Base-by-base conservation (phyloP, 2,329 filamentous ascomycete genomes). In the Sporothrix luriei region DNA sequence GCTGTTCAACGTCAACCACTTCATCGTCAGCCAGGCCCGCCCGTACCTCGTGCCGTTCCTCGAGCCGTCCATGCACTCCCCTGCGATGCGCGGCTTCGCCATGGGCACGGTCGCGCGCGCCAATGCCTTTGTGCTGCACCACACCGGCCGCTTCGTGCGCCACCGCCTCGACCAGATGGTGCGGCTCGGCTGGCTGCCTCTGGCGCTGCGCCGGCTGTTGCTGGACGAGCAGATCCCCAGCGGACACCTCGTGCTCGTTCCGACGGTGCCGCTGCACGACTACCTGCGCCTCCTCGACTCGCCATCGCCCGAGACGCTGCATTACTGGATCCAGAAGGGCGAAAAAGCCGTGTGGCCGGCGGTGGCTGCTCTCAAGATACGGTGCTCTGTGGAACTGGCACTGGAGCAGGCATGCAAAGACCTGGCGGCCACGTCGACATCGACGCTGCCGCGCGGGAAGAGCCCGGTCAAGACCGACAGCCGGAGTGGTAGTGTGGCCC, bases 1-100 rank as follows among this genome's bases (percentile, higher is more conserved):
- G 79, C 86, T 94, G 13, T 95, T 95, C 84, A 96, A 96, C 77
- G 92, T 96, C 68, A 96, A 97, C 77, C 94, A 97, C 81, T 97
- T 96, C 80, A 93, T 98, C 73, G 89, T 98, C 74, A 95, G 91
- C 73, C 94, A 97, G 81, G 93, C 94, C 0, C 86, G 94, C 3
- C 94, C 94, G 0, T 97, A 97, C 78, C 84, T 97, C 19, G 90
- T 94, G 38, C 94, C 94, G 0, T 95, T 97, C 75, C 83, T 96
- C 5, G 88, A 90, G 72, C 91, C 90, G 59, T 91, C 94, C 74
- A 88, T 94, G 81, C 91, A 94, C 78, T 90, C 91, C 0, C 90
- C 92, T 0, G 87, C 87, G 74, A 85, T 84, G 77, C 85, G 59
- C 40, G 73, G 72, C n/a, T 33, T 57, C 3, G 66, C 68, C 57